phyloP scores from a whole-genome alignment of 1,284 basidiomycete genomes.

The Erythrobasidium hasegawianum region DNA sequence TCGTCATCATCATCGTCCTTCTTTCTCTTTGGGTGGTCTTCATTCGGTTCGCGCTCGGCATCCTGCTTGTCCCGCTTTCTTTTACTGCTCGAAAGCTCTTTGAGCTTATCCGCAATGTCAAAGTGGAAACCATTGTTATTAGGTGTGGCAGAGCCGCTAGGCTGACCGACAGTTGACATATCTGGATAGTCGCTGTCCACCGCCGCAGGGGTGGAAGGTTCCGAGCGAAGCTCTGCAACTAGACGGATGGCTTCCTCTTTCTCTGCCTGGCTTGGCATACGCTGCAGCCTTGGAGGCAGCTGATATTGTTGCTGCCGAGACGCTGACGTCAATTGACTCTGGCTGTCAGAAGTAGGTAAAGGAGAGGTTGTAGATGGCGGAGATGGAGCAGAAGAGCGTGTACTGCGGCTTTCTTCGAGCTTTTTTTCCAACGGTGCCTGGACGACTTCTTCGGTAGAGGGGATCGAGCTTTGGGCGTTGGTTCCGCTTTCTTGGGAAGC shows the following conservation, averaged over 20 bases:
- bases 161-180: background rate
- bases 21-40: constrained; percentile 12
- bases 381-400: constrained; percentile 18
- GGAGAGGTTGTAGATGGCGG: too few relatives aligned
- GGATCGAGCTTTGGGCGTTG: background rate
- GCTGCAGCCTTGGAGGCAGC: background rate
- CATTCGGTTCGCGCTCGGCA: background rate
- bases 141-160: constrained; percentile 1
- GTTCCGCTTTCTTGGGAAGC: background rate
- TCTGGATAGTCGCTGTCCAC: constrained; percentile 10
- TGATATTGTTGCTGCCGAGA: background rate
- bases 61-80: constrained; percentile 22
- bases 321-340: background rate
- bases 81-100: constrained; percentile 17
- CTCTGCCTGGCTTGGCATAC: constrained; percentile 20
- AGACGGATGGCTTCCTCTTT: constrained; percentile 21
- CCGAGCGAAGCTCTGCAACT: constrained; percentile 19
- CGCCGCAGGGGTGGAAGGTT: constrained; percentile 19
- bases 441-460: too few relatives aligned
- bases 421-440: background rate
- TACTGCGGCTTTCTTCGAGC: background rate
- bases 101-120: constrained; percentile 17
- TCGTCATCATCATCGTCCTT: constrained; percentile 10
- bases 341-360: constrained; percentile 11
- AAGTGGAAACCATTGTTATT: constrained; percentile 11